Evolutionary conservation across 164 flowering plant genomes (phyloP).

Genomic region (Liriodendron chinense): DNA sequence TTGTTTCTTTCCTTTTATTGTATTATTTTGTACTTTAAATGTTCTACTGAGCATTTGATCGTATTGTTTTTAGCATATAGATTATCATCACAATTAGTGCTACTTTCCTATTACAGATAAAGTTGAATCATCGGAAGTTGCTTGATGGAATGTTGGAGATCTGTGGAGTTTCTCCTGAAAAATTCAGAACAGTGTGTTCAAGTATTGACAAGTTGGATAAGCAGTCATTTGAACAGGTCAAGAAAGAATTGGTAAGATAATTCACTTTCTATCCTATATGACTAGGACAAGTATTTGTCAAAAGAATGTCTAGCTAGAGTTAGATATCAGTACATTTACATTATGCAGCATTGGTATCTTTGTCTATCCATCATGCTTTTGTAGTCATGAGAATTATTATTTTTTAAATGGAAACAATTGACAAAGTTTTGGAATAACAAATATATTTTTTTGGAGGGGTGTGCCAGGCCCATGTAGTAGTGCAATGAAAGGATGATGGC

Average conservation of each 20-base stretch:
- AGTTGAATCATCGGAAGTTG: slow-evolving; percentile 83
- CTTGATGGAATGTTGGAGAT: slow-evolving; percentile 93
- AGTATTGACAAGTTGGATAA: slow-evolving; percentile 98
- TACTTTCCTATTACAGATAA: slow-evolving; percentile 48
- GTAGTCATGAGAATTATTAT: too few relatives aligned
- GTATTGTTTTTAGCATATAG: neutral
- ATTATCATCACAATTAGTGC: neutral
- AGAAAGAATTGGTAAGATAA: slow-evolving; percentile 74
- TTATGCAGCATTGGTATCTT: too few relatives aligned
- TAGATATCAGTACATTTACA: too few relatives aligned
- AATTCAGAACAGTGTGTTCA: slow-evolving; percentile 92
- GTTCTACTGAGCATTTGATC: too few relatives aligned
- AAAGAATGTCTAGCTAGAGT: too few relatives aligned
- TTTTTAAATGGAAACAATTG: too few relatives aligned
- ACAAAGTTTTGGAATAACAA: too few relatives aligned
- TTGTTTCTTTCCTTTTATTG: neutral
- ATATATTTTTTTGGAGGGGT: too few relatives aligned
- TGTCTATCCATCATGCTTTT: too few relatives aligned
- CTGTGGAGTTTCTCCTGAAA: slow-evolving; percentile 92
- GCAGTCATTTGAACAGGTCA: slow-evolving; percentile 73
- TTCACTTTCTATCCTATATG: neutral
- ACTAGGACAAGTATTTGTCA: too few relatives aligned
- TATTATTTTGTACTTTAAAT: neutral
- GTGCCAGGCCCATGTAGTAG: too few relatives aligned
- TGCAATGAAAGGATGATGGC: too few relatives aligned